These are phyloP conservation scores for Pseudoneurospora amorphoporcata DNA, from an alignment of 495 filamentous ascomycete species.

Conservation along the genomic window DNA sequence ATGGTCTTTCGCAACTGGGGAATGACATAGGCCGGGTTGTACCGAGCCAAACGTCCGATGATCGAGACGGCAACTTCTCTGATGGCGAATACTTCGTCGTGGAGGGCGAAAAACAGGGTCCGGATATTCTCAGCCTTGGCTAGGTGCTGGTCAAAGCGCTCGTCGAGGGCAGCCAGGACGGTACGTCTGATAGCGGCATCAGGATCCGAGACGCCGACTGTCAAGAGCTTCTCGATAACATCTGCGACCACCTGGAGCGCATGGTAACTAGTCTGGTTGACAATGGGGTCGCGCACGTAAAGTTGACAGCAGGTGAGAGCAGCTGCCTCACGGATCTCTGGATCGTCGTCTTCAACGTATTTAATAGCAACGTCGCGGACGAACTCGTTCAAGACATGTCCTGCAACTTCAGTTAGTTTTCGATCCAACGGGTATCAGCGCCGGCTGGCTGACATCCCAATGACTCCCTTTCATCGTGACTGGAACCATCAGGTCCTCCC, in stretches of 20 bases:
- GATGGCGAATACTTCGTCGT: slow-evolving; percentile 85
- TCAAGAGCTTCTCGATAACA: slow-evolving; percentile 92
- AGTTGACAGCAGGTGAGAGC: slow-evolving; percentile 96
- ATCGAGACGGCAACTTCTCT: slow-evolving; percentile 92
- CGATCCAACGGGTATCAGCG: not conserved
- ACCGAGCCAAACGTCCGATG: slow-evolving; percentile 79
- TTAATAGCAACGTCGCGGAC: slow-evolving; percentile 96
- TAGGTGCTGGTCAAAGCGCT: slow-evolving; percentile 89
- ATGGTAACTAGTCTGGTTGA: slow-evolving; percentile 93
- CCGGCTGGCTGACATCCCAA: not conserved
- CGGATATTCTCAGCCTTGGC: slow-evolving; percentile 93
- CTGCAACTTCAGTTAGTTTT: slow-evolving; percentile 28
- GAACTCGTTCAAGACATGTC: slow-evolving; percentile 93
- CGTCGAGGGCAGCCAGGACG: slow-evolving; percentile 78
- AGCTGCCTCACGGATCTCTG: slow-evolving; percentile 86
- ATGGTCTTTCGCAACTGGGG: slow-evolving; percentile 87
- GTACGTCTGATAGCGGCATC: slow-evolving; percentile 80
- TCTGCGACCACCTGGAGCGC: slow-evolving; percentile 94
- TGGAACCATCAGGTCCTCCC: not conserved
- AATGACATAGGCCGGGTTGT: slow-evolving; percentile 96
- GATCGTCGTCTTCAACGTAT: slow-evolving; percentile 91
- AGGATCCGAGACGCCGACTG: slow-evolving; percentile 85
- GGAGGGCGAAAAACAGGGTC: slow-evolving; percentile 89
- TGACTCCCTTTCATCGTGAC: not conserved
- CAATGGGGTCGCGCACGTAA: slow-evolving; percentile 91